A percentile compares a stretch with the other conserved stretches of the same genome.
Evolutionary conservation across 2,329 filamentous ascomycete species (phyloP).

Genomic region (Botrytis hyacinthi): DNA sequence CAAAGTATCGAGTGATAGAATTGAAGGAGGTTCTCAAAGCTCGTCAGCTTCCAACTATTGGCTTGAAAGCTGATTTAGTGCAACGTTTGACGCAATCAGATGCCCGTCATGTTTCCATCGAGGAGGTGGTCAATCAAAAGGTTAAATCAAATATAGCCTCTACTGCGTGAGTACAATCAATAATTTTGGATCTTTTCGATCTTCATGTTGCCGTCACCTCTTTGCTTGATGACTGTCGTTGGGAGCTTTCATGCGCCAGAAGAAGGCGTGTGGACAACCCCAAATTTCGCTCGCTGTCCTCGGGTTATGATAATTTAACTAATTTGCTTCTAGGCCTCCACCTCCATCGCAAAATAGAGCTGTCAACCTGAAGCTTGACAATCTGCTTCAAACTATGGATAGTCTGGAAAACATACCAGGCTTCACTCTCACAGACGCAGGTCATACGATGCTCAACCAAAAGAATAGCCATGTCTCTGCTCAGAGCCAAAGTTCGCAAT

Average conservation of each 20-base stretch:
- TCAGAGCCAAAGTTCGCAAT: not conserved
- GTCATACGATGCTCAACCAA: not conserved
- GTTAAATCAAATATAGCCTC: not conserved
- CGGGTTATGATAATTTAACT: not conserved
- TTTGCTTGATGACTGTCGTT: not conserved
- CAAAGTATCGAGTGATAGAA: constrained; percentile 1
- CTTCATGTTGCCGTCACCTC: not conserved
- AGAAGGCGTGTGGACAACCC: not conserved
- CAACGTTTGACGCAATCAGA: constrained; percentile 9
- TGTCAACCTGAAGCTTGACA: not conserved
- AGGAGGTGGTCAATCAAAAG: not conserved
- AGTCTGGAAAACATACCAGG: not conserved
- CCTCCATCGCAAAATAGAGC: not conserved
- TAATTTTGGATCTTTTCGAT: not conserved
- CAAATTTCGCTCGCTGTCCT: not conserved
- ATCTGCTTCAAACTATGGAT: not conserved
- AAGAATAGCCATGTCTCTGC: not conserved
- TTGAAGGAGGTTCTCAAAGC: constrained; percentile 1
- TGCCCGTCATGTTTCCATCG: not conserved
- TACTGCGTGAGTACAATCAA: not conserved
- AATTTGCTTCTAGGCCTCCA: not conserved
- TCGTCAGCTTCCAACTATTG: not conserved
- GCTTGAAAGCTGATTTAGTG: not conserved
- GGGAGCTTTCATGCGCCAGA: not conserved
- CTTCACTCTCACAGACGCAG: not conserved